Base-by-base conservation (phyloP, 129 eudicot genomes). In the Artemisia argyi region DNA sequence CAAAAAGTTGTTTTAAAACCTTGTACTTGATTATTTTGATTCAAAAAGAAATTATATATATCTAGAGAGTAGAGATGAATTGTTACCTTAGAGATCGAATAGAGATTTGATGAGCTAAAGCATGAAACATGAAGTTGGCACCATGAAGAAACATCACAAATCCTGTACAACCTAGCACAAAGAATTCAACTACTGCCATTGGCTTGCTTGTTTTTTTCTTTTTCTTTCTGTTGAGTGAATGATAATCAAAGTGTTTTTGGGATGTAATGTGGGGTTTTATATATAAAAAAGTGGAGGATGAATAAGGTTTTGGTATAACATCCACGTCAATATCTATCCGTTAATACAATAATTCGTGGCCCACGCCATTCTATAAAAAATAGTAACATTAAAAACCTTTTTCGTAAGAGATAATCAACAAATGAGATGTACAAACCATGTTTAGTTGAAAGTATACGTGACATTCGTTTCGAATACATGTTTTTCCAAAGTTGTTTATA, bases 41-140 rank as follows among this genome's bases (percentile, higher is more conserved):
- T 16, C n/a, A 54, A 54, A 54, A 7, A 54, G 17, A 54, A 5
- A 54, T 1, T 16, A 2, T 54, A 54, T 54, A 8, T 8, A 1
- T 3, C 18, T 15, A 18, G 39, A 24, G 32, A 28, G 32, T 28
- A 4, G 22, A 18, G 35, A 67, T 49, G 18, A 30, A 3, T 24
- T 24, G 26, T 2, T 4, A 86, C 96, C 96, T 89, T 80, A 89
- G 76, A 30, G 86, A 65, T 59, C 89, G 85, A 67, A 84, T 39
- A 24, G 89, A 81, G 47, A 83, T 35, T 48, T 79, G 89, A 61
- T 76, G 78, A 75, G 78, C 69, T 4, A 89, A 75, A 71, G 86
- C 85, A n/a, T 83, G 96, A 72, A 86, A 89, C 76, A 89, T 58
- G 84, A 83, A 86, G 75, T 89, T 84, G 75, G 79, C 77, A n/a